These are phyloP conservation scores for Striga hermonthica DNA, from an alignment of 305 asterid genomes.

Conservation along the genomic window DNA sequence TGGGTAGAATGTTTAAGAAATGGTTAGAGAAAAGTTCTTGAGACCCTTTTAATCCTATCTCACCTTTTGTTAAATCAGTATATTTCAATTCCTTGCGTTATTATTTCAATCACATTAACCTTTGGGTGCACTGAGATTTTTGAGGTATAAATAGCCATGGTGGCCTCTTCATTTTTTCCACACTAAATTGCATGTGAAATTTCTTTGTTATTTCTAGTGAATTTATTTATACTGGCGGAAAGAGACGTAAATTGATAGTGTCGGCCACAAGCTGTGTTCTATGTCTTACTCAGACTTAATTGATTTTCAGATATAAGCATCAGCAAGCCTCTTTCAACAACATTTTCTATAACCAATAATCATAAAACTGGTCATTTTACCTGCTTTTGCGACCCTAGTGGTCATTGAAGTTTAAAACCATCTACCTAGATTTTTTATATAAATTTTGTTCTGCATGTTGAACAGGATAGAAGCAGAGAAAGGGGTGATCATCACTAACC, in stretches of 20 bases:
- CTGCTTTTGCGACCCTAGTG: not conserved
- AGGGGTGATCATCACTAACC: constrained; percentile 85
- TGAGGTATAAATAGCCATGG: constrained; percentile 23
- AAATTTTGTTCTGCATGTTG: constrained; percentile 33
- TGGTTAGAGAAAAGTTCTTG: constrained; percentile 17
- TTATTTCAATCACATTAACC: constrained; percentile 24
- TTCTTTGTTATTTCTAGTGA: not conserved
- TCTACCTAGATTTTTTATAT: constrained; percentile 20
- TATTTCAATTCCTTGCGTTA: constrained; percentile 9
- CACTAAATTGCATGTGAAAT: constrained; percentile 3
- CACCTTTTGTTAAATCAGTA: constrained; percentile 12
- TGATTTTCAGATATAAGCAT: constrained; percentile 13
- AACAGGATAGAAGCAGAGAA: constrained; percentile 95
- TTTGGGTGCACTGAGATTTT: constrained; percentile 16
- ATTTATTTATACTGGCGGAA: constrained; percentile 22
- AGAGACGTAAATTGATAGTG: constrained; percentile 2
- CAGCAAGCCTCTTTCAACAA: constrained; percentile 4
- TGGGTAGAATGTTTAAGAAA: constrained; percentile 23
- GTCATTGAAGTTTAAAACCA: constrained; percentile 3
- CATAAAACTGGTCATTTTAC: constrained; percentile 5
- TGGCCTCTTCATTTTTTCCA: constrained; percentile 25
- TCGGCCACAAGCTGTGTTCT: constrained; percentile 9
- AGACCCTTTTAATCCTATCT: constrained; percentile 24
- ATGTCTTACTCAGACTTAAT: constrained; percentile 14
- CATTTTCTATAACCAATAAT: constrained; percentile 6